Evolutionary conservation across 352 stramenopile genomes (phyloP).

Genomic region (Globisporangium cystogenes): DNA sequence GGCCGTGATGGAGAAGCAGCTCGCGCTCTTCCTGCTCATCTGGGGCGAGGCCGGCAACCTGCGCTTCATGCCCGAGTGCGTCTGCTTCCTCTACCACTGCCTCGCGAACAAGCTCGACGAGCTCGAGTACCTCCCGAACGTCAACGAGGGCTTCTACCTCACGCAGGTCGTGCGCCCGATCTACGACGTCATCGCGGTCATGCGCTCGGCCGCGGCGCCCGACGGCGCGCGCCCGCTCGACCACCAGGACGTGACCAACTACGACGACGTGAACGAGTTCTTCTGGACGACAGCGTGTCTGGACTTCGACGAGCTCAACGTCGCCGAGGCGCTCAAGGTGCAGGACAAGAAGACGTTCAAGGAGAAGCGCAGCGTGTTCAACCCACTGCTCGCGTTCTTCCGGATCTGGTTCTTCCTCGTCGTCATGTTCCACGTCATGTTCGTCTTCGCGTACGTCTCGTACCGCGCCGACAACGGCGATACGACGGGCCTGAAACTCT

Average conservation of each 20-base stretch:
- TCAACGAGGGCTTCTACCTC: constrained; percentile 57
- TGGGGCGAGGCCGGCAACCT: constrained; percentile 87
- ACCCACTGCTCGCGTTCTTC: constrained; percentile 78
- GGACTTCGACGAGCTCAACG: constrained; percentile 58
- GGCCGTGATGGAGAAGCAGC: constrained; percentile 52
- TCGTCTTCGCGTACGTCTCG: constrained; percentile 70
- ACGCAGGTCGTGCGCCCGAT: constrained; percentile 65
- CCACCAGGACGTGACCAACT: constrained; percentile 83
- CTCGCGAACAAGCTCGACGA: constrained; percentile 47
- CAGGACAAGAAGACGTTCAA: constrained; percentile 84
- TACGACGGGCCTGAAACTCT: constrained; percentile 44
- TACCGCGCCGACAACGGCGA: constrained; percentile 60
- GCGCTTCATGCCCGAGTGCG: constrained; percentile 67
- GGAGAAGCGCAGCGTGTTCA: constrained; percentile 84
- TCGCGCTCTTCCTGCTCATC: constrained; percentile 81
- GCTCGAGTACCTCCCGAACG: constrained; percentile 44
- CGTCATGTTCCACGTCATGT: constrained; percentile 74
- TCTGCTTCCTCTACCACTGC: constrained; percentile 74
- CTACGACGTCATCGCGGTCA: constrained; percentile 72
- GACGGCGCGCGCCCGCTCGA: constrained; percentile 47
- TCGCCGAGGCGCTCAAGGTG: constrained; percentile 52
- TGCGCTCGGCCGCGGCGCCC: constrained; percentile 41
- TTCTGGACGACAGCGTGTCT: constrained; percentile 75
- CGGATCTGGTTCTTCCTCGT: constrained; percentile 78
- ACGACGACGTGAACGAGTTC: constrained; percentile 89